Evolutionary conservation across 1,284 basidiomycete genomes (phyloP).

Genomic region (Sanghuangporus sanghuang): DNA sequence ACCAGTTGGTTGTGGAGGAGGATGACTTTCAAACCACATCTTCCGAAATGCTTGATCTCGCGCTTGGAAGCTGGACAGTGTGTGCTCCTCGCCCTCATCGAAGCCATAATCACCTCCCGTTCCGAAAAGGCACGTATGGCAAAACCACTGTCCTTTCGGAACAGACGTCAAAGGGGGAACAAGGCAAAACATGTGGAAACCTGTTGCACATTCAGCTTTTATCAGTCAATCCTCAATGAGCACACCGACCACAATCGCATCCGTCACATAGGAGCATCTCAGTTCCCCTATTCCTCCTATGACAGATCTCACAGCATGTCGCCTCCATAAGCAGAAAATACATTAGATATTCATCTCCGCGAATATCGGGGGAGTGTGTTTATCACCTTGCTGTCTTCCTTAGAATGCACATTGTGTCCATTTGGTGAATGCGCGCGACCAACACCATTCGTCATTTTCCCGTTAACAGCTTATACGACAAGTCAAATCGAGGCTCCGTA

Average conservation of each 20-base stretch:
- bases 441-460: conserved; percentile 6
- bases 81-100: conserved; percentile 97
- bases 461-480: not conserved
- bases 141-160: conserved; percentile 95
- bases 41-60: conserved; percentile 86
- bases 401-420: not conserved
- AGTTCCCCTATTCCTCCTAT: conserved; percentile 80
- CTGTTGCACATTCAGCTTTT: conserved; percentile 35
- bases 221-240: conserved; percentile 19
- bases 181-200: conserved; percentile 96
- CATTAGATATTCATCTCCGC: not conserved
- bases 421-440: conserved; percentile 2
- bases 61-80: conserved; percentile 87
- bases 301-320: conserved; percentile 78
- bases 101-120: conserved; percentile 99
- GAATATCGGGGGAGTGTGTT: not conserved
- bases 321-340: not conserved
- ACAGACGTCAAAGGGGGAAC: conserved; percentile 83
- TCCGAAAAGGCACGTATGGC: conserved; percentile 86
- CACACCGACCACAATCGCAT: conserved; percentile 82
- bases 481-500: not conserved
- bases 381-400: conserved; percentile 15
- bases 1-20: conserved; percentile 36
- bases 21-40: conserved; percentile 83
- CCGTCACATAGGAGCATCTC: conserved; percentile 96